Evolutionary conservation across 2,329 filamentous ascomycete species (phyloP).

Genomic region (Epichloe gansuensis): DNA sequence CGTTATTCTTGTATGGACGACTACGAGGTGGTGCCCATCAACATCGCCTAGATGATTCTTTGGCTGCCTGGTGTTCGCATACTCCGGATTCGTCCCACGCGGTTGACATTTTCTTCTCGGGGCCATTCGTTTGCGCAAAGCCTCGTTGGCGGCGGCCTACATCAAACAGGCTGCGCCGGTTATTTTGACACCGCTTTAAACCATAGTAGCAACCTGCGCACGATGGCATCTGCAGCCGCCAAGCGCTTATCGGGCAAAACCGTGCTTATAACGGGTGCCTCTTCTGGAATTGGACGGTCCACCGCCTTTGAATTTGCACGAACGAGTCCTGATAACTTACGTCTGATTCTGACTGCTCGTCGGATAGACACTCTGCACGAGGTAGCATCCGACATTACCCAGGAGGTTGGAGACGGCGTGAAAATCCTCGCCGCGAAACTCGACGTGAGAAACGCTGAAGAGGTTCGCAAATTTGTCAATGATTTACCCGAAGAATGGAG

Average conservation of each 20-base stretch:
- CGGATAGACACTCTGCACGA: constrained; percentile 66
- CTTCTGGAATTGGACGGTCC: constrained; percentile 75
- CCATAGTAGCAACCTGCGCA: neutral
- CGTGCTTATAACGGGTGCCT: constrained; percentile 80
- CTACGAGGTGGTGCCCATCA: neutral
- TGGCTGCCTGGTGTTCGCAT: neutral
- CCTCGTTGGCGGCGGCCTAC: neutral
- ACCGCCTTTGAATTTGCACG: constrained; percentile 88
- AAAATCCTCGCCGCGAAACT: constrained; percentile 72
- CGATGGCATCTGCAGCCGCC: constrained; percentile 43
- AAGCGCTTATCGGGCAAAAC: constrained; percentile 91
- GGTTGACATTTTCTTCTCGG: neutral
- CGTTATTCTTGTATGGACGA: too few species aligned
- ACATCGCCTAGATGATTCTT: neutral
- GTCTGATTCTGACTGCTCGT: constrained; percentile 79
- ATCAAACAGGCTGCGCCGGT: neutral
- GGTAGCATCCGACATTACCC: constrained; percentile 61
- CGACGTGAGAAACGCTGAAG: constrained; percentile 70
- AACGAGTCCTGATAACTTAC: constrained; percentile 65
- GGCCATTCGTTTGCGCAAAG: too few species aligned
- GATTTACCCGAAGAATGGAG: constrained; percentile 69
- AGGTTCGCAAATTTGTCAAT: constrained; percentile 60
- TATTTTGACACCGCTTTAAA: neutral
- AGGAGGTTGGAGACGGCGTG: constrained; percentile 66
- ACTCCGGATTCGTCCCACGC: neutral